phyloP scores from a whole-genome alignment of 176 grass and related monocot species.

The Hordeum marinum region DNA sequence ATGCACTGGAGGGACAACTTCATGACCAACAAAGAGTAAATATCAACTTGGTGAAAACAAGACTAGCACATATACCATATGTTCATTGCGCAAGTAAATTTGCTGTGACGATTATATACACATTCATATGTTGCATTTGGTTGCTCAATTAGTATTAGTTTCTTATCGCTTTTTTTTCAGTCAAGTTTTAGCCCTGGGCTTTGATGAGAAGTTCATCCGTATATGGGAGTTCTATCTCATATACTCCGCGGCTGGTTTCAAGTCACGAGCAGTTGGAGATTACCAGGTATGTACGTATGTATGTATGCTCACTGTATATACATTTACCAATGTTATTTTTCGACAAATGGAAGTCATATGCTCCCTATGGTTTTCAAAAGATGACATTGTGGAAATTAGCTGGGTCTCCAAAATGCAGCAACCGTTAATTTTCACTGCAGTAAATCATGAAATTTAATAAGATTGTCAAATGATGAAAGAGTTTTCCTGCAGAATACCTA shows the following conservation, averaged over 20 bases:
- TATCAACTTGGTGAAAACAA: neutral
- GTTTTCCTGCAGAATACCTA: neutral
- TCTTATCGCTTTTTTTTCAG: neutral
- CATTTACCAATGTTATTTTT: neutral
- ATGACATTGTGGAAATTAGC: neutral
- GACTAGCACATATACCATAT: neutral
- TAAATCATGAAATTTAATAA: neutral
- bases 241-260: neutral
- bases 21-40: neutral
- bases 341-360: neutral
- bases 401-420: neutral
- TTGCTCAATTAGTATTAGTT: neutral
- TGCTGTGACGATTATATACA: neutral
- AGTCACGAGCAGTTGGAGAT: neutral
- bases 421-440: neutral
- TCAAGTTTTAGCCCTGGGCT: neutral
- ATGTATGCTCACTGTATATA: neutral
- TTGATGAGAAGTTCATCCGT: neutral
- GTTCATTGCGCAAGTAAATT: neutral
- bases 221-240: neutral
- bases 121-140: neutral
- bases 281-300: neutral
- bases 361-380: neutral
- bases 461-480: neutral
- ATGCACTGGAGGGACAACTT: neutral